These are phyloP conservation scores for Elaeagnus macrophylla DNA, from an alignment of 306 rosid species.

Conservation along the genomic window DNA sequence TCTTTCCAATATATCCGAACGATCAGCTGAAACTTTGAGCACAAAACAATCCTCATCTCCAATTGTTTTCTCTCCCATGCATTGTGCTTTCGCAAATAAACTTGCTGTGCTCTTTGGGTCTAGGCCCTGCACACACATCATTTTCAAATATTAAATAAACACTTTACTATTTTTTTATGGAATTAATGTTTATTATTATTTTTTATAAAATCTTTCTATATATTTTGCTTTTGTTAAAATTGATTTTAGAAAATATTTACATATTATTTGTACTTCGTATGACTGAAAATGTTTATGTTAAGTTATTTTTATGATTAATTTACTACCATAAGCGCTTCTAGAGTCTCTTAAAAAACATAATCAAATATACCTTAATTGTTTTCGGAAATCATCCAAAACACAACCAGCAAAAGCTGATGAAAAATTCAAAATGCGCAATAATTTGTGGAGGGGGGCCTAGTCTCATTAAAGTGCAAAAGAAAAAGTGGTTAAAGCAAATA, in stretches of 20 bases:
- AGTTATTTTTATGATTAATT: too few species aligned
- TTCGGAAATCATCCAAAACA: too few species aligned
- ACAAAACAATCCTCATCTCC: constrained; percentile 82
- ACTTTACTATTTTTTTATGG: not conserved
- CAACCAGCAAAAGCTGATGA: not conserved
- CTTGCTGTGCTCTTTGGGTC: constrained; percentile 91
- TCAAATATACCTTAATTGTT: too few species aligned
- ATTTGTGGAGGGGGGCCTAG: constrained; percentile 21
- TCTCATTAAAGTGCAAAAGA: constrained; percentile 43
- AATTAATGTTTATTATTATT: not conserved
- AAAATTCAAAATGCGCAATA: not conserved
- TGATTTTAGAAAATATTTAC: too few species aligned
- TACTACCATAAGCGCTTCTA: too few species aligned
- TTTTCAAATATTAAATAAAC: not conserved
- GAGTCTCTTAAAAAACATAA: too few species aligned
- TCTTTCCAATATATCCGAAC: constrained; percentile 70
- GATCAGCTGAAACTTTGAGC: constrained; percentile 66
- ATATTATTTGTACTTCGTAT: too few species aligned
- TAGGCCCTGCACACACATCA: constrained; percentile 43
- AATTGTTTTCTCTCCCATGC: constrained; percentile 74
- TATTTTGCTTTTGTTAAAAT: too few species aligned
- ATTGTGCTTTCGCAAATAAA: constrained; percentile 81
- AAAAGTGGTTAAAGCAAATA: constrained; percentile 52
- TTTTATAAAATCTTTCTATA: too few species aligned
- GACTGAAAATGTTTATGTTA: too few species aligned